These are phyloP conservation scores for Curvularia sp. DNA, from an alignment of 2,329 filamentous ascomycete genomes.

Conservation along the genomic window DNA sequence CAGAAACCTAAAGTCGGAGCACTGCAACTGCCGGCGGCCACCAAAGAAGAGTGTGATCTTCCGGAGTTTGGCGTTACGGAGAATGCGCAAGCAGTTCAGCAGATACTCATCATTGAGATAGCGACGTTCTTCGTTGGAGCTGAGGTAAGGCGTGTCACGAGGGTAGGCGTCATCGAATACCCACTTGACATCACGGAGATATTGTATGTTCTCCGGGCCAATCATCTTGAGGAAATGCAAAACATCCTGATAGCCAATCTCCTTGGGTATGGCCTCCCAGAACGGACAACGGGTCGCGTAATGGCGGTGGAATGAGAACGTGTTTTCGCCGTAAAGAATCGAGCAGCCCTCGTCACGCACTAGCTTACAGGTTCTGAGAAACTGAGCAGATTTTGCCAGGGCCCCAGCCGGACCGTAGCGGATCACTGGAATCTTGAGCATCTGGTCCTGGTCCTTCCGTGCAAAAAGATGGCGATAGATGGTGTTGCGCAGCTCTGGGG, in stretches of 20 bases:
- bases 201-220: conserved; percentile 56
- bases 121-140: conserved; percentile 54
- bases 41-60: conserved; percentile 54
- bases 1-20: conserved; percentile 54
- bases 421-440: conserved; percentile 46
- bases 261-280: conserved; percentile 53
- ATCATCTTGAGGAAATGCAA: conserved; percentile 57
- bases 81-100: conserved; percentile 54
- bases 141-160: conserved; percentile 50
- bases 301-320: conserved; percentile 55
- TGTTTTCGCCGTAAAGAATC: conserved; percentile 60
- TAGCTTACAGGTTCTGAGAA: conserved; percentile 57
- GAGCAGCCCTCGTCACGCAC: conserved; percentile 56
- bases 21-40: conserved; percentile 49
- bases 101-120: conserved; percentile 59
- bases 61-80: conserved; percentile 54
- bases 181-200: conserved; percentile 56
- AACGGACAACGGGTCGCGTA: conserved; percentile 49
- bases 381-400: conserved; percentile 53
- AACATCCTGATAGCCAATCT: conserved; percentile 58
- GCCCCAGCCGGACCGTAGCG: conserved; percentile 20
- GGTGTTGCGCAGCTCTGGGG: conserved; percentile 56
- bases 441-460: conserved; percentile 33
- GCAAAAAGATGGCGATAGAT: conserved; percentile 57
- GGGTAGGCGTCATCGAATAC: conserved; percentile 56